These are phyloP conservation scores for Dendrocalamus sinicus DNA, from an alignment of 176 grass and related monocot species.

Conservation along the genomic window DNA sequence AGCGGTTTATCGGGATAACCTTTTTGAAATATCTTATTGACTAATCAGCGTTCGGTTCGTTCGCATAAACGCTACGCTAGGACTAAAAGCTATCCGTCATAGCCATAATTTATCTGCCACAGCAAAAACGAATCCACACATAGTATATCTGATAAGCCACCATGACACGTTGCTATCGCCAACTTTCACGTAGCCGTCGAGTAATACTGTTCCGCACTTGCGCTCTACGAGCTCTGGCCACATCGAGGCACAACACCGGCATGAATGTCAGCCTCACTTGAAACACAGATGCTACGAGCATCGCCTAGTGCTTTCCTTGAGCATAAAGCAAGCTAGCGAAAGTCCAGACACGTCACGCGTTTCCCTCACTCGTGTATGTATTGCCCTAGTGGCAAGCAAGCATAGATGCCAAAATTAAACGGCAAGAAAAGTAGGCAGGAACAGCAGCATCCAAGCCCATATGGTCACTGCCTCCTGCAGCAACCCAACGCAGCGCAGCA, in stretches of 20 bases:
- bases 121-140: background rate
- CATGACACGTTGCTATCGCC: background rate
- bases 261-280: background rate
- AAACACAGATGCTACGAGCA: background rate
- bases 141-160: background rate
- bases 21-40: no score
- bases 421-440: slow-evolving; percentile 40
- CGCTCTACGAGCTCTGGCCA: background rate
- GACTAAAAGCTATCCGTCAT: no score
- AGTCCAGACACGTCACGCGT: slow-evolving; percentile 7
- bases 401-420: slow-evolving; percentile 75
- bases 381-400: slow-evolving; percentile 77
- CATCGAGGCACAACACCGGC: background rate
- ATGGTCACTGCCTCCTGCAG: background rate
- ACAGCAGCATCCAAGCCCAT: background rate
- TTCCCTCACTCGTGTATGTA: slow-evolving; percentile 9
- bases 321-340: slow-evolving; percentile 51
- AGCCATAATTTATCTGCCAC: no score
- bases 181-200: background rate
- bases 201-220: background rate
- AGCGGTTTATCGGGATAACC: fast-evolving
- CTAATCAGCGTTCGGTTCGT: no score
- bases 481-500: background rate
- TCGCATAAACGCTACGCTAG: fast-evolving
- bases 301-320: slow-evolving; percentile 49